A percentile compares a stretch with the other conserved stretches of the same genome.
Evolutionary conservation across 805 yeast species (phyloP).

Genomic region (Candida anglica): DNA sequence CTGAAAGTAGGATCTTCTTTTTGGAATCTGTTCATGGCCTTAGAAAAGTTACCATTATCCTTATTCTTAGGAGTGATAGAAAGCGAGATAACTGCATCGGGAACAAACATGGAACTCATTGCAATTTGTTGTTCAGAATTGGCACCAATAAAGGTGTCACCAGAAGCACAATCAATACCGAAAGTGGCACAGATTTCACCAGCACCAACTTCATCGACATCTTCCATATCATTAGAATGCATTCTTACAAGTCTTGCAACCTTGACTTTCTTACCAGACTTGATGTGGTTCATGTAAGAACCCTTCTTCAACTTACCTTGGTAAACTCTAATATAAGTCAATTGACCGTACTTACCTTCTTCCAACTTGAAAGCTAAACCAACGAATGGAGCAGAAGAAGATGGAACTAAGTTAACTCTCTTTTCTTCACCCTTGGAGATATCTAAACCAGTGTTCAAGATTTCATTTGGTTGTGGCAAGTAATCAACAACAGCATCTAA

Average conservation of each 20-base stretch:
- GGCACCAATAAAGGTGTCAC: slow-evolving; percentile 95
- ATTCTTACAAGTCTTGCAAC: slow-evolving; percentile 92
- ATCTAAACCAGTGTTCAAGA: slow-evolving; percentile 87
- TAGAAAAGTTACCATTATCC: slow-evolving; percentile 85
- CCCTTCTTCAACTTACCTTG: slow-evolving; percentile 96
- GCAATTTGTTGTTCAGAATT: slow-evolving; percentile 59
- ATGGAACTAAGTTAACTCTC: slow-evolving; percentile 71
- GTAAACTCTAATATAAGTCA: slow-evolving; percentile 93
- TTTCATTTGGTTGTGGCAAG: slow-evolving; percentile 93
- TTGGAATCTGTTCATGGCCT: slow-evolving; percentile 96
- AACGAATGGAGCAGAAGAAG: slow-evolving; percentile 75
- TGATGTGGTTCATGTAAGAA: slow-evolving; percentile 78
- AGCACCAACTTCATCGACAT: slow-evolving; percentile 89
- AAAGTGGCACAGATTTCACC: slow-evolving; percentile 99
- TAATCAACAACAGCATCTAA: slow-evolving; percentile 94
- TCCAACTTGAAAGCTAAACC: slow-evolving; percentile 98
- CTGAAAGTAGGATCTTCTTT: slow-evolving; percentile 99
- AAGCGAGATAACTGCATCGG: slow-evolving; percentile 96
- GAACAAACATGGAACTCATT: slow-evolving; percentile 98
- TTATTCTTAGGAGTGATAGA: slow-evolving; percentile 85
- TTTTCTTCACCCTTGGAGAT: slow-evolving; percentile 53
- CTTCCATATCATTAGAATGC: slow-evolving; percentile 99
- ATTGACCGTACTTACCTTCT: slow-evolving; percentile 97
- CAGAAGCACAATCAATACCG: slow-evolving; percentile 98
- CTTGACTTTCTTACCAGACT: slow-evolving; percentile 90